Conservation (phyloP, 805 yeast genomes). For the Candida ipomoeae region DNA sequence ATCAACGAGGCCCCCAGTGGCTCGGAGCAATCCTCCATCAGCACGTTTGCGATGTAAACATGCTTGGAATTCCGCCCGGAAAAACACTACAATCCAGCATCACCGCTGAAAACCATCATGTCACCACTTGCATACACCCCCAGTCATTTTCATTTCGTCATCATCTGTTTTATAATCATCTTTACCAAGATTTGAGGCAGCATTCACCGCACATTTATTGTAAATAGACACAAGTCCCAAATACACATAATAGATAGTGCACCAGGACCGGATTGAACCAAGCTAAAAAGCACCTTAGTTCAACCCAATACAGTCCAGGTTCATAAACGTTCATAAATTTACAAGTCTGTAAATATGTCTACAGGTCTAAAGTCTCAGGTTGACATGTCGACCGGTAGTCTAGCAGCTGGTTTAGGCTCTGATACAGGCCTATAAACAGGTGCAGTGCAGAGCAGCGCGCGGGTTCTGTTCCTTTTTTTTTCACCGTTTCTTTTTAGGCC, state of each 20-base stretch:
- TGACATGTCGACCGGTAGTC: too few species aligned
- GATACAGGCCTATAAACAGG: neutral
- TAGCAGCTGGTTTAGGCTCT: too few species aligned
- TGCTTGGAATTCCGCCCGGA: neutral
- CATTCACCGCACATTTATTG: conserved; percentile 1
- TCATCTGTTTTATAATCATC: conserved; percentile 1
- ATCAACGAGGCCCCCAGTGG: conserved; percentile 40
- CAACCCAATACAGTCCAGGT: neutral
- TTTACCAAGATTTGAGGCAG: conserved; percentile 1
- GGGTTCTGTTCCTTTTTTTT: neutral
- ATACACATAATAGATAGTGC: neutral
- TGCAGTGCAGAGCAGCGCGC: neutral
- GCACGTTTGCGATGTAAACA: conserved; percentile 3
- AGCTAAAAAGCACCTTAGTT: neutral
- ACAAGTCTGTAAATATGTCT: neutral
- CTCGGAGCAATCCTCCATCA: conserved; percentile 3
- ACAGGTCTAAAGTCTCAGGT: too few species aligned
- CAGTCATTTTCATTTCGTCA: conserved; percentile 5
- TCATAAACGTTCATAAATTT: too few species aligned
- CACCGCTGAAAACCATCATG: neutral
- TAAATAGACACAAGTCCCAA: neutral
- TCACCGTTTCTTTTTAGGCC: neutral
- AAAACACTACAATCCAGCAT: neutral
- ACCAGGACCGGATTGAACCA: neutral
- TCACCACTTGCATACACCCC: conserved; percentile 2